Conservation (phyloP, 805 yeast genomes). For the Myxozyma nipponensis region DNA sequence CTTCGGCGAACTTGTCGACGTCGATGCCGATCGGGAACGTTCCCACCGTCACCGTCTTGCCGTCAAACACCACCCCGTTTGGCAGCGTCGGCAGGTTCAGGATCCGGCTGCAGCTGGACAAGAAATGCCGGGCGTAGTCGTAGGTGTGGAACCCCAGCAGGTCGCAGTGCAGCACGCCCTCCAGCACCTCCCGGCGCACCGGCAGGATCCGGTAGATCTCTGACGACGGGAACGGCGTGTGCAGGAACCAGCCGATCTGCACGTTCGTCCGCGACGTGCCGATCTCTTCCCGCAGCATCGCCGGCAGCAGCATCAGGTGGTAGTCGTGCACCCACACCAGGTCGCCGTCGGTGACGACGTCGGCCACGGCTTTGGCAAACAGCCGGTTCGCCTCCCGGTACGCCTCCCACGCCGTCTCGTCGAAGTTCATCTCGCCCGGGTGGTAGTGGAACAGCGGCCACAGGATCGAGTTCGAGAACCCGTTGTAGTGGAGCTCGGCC, state of each 20-base stretch:
- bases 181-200: conserved; percentile 84
- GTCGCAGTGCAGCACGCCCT: conserved; percentile 91
- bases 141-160: conserved; percentile 98
- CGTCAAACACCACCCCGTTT: conserved; percentile 77
- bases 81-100: conserved; percentile 81
- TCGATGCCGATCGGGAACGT: conserved; percentile 99
- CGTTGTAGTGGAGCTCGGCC: conserved; percentile 95
- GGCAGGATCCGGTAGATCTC: conserved; percentile 95
- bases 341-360: conserved; percentile 73
- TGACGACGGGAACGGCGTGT: conserved; percentile 96
- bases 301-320: conserved; percentile 92
- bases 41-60: conserved; percentile 77
- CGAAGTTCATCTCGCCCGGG: conserved; percentile 98
- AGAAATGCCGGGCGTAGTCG: conserved; percentile 94
- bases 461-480: conserved; percentile 86
- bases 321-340: conserved; percentile 97
- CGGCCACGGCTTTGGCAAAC: conserved; percentile 72
- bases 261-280: conserved; percentile 49
- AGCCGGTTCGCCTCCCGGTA: conserved; percentile 85
- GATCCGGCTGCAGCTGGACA: conserved; percentile 82
- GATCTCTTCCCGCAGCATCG: conserved; percentile 68
- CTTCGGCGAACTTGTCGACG: conserved; percentile 82
- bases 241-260: conserved; percentile 87
- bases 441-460: conserved; percentile 99
- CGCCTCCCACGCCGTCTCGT: conserved; percentile 97